Evolutionary conservation across 768 basidiomycete species (phyloP), one percentile per base, ranked within the genome.

Genomic region (Nidularia pulvinata): DNA sequence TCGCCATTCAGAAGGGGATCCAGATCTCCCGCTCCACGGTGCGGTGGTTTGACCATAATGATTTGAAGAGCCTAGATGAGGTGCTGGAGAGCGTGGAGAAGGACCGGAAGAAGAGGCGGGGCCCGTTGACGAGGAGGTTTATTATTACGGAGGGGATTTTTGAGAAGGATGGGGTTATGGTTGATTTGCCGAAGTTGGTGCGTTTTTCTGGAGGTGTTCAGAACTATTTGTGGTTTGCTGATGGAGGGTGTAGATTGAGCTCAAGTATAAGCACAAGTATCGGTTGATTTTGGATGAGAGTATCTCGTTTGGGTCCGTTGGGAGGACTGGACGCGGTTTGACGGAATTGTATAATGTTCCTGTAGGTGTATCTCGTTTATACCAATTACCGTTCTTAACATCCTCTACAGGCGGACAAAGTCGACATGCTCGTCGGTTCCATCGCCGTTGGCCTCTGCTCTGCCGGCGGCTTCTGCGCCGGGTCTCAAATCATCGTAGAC

Each of bases 111-210:
- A 92, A 93, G 73, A 86, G 91, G 51, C 82, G 84, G 46, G 78
- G 78, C 1, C 91, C 90, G 1, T 74, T 98, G 61, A 97, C 94
- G 1, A 80, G 95, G 54, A 80, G 92, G 32, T 99, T 98, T 68
- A 98, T 98, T 64, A 83, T 99, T 49, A 95, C 96, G 0, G 97
- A 98, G 65, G 97, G 97, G 39, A 88, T 99, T 45, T 98, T 97
- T 63, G 94, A 98, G 70, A 90, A 88, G 64, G 94, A 98, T 61
- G 97, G 95, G 9, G 84, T 82, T 54, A 93, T 98, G 84, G 79
- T 87, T 49, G 95, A 99, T 70, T 69, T 99, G 35, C 95, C 96
- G 4, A 93, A 90, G 65, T 77, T 98, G 54, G 95, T 96, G 56
- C 55, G 92, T 77, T 2, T 6, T 30, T 55, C n/a, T 37, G 19